Evolutionary conservation across 768 basidiomycete species (phyloP), one percentile per base, ranked within the genome.

Genomic region (Lactarius quietus): DNA sequence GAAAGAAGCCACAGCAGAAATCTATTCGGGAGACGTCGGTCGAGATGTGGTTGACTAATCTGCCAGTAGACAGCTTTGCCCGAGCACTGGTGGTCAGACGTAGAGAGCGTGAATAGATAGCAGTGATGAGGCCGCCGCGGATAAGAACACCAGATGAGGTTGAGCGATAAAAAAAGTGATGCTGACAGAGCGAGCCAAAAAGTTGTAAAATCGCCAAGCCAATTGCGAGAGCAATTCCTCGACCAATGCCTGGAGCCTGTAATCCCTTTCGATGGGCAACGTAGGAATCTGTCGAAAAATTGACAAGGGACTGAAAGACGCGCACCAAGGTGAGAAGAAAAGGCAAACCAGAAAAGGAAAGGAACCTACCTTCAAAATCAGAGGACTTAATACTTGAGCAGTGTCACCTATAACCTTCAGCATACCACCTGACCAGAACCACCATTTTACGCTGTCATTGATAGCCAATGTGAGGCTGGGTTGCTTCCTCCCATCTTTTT

Each of bases 1-100:
- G 90, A 75, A 92, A 89, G 77, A 87, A 90, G 23, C 87, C 81
- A 70, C 84, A 81, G 70, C 88, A 89, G 70, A 94, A 97, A 73
- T 98, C 94, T 72, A 98, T 91, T 26, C 95, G 84, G 33, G 90
- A 93, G 26, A 95, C 86, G 73, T 95, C 93, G 1, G 91, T 93
- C 6, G 92, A 93, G 66, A 98, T 95, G 77, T 96, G 93, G 69
- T 94, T 95, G 68, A 97, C 89, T 14, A 97, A 83, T 73, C 90
- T 90, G 26, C 94, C 95, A 71, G 93, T 97, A 1, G 91, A 86
- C 51, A 95, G 82, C 10, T 84, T 86, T 1, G 87, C 86, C 8
- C 95, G 84, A 7, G 93, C 86, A 48, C 92, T 87, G 20, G 90
- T 84, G 3, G 90, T 89, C 36, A 98, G 81, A 31, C 79, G 82